Evolutionary conservation across 441 rosid genomes (phyloP), one percentile per base, ranked within the genome.

Genomic region (Pelargonium citronellum): DNA sequence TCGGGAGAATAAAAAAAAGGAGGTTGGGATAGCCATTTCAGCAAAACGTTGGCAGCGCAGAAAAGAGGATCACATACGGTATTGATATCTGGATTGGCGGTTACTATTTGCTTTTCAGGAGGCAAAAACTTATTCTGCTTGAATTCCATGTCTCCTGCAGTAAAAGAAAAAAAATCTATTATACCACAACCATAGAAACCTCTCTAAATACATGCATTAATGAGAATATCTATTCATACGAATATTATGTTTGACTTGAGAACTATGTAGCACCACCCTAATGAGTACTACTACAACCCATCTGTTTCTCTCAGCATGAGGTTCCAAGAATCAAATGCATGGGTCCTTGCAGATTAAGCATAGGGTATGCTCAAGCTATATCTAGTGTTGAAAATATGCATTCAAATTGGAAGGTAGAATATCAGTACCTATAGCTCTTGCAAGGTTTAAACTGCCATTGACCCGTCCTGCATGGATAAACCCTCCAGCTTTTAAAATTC

Each of bases 401-500:
- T 44, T 44, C 49, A 8, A 44, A 9, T 44, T 44, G 49, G 15
- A 51, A 51, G 12, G 2, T 15, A 15, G 0, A 13, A 6, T 15
- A 11, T 62, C 8, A 65, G 51, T 82, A 91, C 98, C 98, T 27
- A 96, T 96, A 24, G 99, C 99, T 79, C 99, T 87, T 63, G 99
- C 80, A 74, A 92, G 84, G 80, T 96, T 96, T 80, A 96, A 84
- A 81, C 96, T 87, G 78, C 99, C 98, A 81, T 93, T 96, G 75
- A 96, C 88, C 62, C 99, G 83, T 41, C 99, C 98, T 66, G 84
- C 94, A 71, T 91, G 98, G 73, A 96, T 96, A 83, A 87, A 96
- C 5, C 99, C 97, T 71, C 98, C 99, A 71, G 96, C 99, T 80
- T 92, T 91, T 66, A 91, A 67, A 78, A 95, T 92, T 81, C 99